phyloP scores from a whole-genome alignment of 345 rosid species.

The Gynandropsis gynandra region DNA sequence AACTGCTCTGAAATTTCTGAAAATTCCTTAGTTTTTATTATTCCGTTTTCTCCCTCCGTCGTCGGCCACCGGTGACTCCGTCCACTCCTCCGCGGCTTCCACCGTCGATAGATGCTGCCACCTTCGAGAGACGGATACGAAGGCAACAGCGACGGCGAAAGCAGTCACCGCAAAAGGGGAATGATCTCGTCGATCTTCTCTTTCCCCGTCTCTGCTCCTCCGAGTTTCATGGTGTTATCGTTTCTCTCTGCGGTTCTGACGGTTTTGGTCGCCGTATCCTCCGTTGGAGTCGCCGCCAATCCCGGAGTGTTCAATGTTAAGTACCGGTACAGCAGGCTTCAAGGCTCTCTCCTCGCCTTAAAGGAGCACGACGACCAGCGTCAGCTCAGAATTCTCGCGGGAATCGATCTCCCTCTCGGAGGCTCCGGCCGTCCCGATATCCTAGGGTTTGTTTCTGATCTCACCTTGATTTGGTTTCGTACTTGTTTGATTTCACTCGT shows the following conservation, averaged over 20 bases:
- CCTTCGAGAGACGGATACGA: background rate
- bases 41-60: slow-evolving; percentile 9
- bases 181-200: slow-evolving; percentile 11
- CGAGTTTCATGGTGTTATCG: slow-evolving; percentile 17
- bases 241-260: slow-evolving; percentile 15
- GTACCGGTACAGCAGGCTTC: slow-evolving; percentile 58
- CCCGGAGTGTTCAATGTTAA: slow-evolving; percentile 70
- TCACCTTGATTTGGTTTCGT: too few relatives aligned
- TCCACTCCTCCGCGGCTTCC: slow-evolving; percentile 19
- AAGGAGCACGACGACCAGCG: slow-evolving; percentile 66
- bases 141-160: background rate
- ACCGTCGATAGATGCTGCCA: too few relatives aligned
- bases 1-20: slow-evolving; percentile 14
- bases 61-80: slow-evolving; percentile 14
- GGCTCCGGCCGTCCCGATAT: slow-evolving; percentile 69
- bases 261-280: background rate
- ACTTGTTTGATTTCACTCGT: too few relatives aligned
- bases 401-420: slow-evolving; percentile 86
- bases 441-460: slow-evolving; percentile 40
- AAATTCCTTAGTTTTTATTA: background rate
- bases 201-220: slow-evolving; percentile 1
- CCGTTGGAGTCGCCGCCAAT: slow-evolving; percentile 19
- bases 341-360: slow-evolving; percentile 45
- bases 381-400: slow-evolving; percentile 73
- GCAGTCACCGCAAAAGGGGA: slow-evolving; percentile 7